Base-by-base conservation (phyloP, 163 green algal genomes). In the Prototheca stagnorum region DNA sequence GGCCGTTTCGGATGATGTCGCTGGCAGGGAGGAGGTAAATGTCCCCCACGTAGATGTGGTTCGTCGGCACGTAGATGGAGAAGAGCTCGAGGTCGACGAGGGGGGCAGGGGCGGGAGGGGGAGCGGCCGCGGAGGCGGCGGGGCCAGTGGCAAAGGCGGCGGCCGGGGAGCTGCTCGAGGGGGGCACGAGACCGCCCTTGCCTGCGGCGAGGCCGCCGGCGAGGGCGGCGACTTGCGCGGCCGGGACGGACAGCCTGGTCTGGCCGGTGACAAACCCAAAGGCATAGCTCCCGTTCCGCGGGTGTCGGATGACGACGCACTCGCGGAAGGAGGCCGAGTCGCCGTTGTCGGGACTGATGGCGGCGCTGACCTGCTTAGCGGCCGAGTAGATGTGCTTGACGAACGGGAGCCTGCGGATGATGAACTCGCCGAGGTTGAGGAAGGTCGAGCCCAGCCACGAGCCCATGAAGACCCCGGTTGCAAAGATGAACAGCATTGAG, bases 301-400 rank as follows among this genome's bases (percentile, higher is more conserved):
- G 86, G 68, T 96, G 86, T 16, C 79, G 64, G 9, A 94, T 84
- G 33, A 96, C 70, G 0, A 90, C 85, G 49, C 85, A 88, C 58
- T 93, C 84, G 44, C 57, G 23, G 53, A 80, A 80, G 29, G 57
- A 71, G 64, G 74, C 68, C 7, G 72, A 54, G 1, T 67, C 70
- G 41, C 82, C 78, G 51, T 78, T 81, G 35, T 78, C 70, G 4
- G 82, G 82, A 36, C 81, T 86, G 7, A 93, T 62, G 5, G 80
- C 82, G 4, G 73, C 74, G 36, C 59, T 80, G 11, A 93, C 79
- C 67, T 96, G 86, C 60, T 96, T 96, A 3, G 86, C 87, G 3
- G 86, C 86, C 4, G 68, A 85, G 70, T 96, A 96, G 39, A 96
- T 86, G 62, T 95, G 84, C 51, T 88, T 92, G 8, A 95, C 67